phyloP scores from a whole-genome alignment of 2,329 filamentous ascomycete genomes.

The Cylindrodendrum hubeiense region DNA sequence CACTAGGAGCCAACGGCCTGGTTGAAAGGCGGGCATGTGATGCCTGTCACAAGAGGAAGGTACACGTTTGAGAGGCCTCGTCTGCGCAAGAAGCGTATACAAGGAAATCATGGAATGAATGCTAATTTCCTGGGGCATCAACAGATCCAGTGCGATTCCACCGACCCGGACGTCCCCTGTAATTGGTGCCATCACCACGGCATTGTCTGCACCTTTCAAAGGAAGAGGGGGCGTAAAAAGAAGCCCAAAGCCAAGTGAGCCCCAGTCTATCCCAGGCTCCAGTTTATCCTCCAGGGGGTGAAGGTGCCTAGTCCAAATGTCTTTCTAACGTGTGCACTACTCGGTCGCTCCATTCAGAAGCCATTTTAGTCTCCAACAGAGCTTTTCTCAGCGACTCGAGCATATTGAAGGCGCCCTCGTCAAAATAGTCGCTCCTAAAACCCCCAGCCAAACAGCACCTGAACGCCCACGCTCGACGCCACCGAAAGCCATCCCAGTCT shows the following conservation, averaged over 20 bases:
- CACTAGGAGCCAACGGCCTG: not conserved
- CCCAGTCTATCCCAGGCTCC: not conserved
- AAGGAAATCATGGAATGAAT: not conserved
- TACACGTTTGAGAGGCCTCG: not conserved
- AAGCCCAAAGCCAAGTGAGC: not conserved
- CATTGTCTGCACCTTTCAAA: not conserved
- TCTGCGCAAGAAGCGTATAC: not conserved
- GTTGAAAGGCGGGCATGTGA: slow-evolving; percentile 8
- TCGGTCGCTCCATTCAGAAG: not conserved
- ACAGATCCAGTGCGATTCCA: slow-evolving; percentile 2
- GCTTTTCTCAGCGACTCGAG: slow-evolving; percentile 36
- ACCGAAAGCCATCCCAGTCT: too few species aligned
- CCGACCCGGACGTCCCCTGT: not conserved
- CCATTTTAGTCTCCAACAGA: slow-evolving; percentile 33
- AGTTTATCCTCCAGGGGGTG: not conserved
- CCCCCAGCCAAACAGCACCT: too few species aligned
- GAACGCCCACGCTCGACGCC: too few species aligned
- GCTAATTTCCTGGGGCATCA: slow-evolving; percentile 13
- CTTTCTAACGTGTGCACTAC: not conserved
- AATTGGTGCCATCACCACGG: slow-evolving; percentile 5
- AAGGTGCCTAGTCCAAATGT: not conserved
- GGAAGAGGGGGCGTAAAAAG: not conserved
- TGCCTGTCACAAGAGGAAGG: slow-evolving; percentile 21
- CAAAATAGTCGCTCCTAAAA: not conserved
- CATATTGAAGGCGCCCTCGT: slow-evolving; percentile 32